These are phyloP conservation scores for Cyclanthera cordifolia DNA, from an alignment of 306 rosid species.

Conservation along the genomic window DNA sequence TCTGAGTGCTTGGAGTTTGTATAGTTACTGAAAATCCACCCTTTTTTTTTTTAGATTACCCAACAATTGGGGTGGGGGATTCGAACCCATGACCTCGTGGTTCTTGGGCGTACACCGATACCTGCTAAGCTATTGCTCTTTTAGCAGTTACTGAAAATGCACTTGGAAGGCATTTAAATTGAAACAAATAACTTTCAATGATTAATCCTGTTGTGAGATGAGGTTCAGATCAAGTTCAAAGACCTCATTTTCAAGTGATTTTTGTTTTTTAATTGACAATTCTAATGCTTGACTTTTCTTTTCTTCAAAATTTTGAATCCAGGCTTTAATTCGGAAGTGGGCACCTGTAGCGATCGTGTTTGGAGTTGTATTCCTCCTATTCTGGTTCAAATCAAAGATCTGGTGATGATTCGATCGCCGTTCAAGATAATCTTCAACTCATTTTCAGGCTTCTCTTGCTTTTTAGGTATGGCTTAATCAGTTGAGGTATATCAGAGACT, in stretches of 20 bases:
- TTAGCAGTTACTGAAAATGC: neutral
- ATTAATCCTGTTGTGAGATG: neutral
- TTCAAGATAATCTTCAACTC: neutral
- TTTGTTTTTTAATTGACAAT: neutral
- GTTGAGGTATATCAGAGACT: slow-evolving; percentile 5
- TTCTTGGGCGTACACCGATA: too few relatives aligned
- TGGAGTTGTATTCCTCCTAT: slow-evolving; percentile 92
- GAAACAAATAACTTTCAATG: neutral
- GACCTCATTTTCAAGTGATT: neutral
- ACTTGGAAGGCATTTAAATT: neutral
- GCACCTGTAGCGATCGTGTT: slow-evolving; percentile 96
- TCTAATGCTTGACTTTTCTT: neutral
- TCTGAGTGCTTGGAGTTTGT: neutral
- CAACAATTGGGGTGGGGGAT: too few relatives aligned
- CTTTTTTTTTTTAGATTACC: too few relatives aligned
- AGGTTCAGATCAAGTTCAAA: too few relatives aligned
- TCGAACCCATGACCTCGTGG: too few relatives aligned
- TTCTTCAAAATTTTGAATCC: slow-evolving; percentile 10
- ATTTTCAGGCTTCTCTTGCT: slow-evolving; percentile 8
- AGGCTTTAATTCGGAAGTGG: slow-evolving; percentile 92
- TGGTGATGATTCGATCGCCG: slow-evolving; percentile 65
- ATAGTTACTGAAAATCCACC: neutral
- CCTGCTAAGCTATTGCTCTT: too few relatives aligned
- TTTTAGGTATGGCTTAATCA: neutral
- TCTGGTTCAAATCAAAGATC: slow-evolving; percentile 84